Evolutionary conservation across 2,329 filamentous ascomycete species (phyloP), one percentile per base, ranked within the genome.

Genomic region (Ophiocordyceps camponoti-leonardi): DNA sequence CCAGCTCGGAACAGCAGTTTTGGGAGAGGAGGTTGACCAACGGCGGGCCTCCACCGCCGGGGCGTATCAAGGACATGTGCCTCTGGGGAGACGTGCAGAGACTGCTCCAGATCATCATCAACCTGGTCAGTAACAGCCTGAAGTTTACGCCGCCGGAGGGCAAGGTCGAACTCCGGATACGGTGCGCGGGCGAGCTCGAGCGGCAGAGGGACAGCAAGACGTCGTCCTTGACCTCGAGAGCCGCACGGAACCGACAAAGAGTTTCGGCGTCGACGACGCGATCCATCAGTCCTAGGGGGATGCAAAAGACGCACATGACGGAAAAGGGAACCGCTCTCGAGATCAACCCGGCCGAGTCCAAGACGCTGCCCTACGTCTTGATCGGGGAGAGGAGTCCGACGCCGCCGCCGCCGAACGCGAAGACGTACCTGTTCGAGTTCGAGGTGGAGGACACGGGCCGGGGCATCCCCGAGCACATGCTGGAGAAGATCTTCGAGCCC

Each of bases 71-170:
- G 57, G 86, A 94, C 51, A 88, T 93, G 80, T 80, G 83, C 44
- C 67, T 95, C 1, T 92, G 85, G 78, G 88, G 88, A n/a, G 88
- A 95, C 54, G 83, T 92, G 52, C 86, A 94, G 56, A 73, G 88
- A 41, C 92, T 94, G 37, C 65, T 94, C 23, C 88, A 94, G 59
- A 83, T 94, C n/a, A 76, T 94, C 42, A 94, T 93, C 67, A 94
- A 94, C 56, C 68, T 95, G 30, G 86, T 94, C 42, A 88, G 83
- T 61, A 95, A 95, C 64, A 86, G 83, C 59, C 66, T 94, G 41
- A 95, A 95, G 58, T 94, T 95, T 56, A 94, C 88, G 0, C 83
- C 86, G 0, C 61, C 76, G 7, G 79, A 79, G 1, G 87, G 87
- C 8, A 80, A 71, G 28, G 84, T 95, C 3, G 72, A 78, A 23